Conservation (phyloP, 1,139 yeast genomes). For the Arxiozyma bovina region DNA sequence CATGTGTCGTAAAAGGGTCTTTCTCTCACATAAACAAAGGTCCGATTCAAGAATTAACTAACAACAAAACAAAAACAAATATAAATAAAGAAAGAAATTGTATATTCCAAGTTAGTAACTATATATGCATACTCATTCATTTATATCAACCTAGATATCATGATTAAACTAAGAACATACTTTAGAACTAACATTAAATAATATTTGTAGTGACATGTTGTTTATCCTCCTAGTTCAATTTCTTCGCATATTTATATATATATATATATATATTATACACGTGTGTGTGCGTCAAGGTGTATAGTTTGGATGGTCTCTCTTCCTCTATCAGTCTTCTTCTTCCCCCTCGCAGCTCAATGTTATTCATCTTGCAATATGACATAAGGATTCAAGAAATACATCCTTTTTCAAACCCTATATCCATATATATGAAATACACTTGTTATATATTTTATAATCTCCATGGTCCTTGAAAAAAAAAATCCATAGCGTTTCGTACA, state of each 20-base stretch:
- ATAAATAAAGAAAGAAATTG: not conserved
- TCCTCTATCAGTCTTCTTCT: not conserved
- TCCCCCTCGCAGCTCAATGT: not conserved
- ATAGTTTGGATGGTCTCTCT: not conserved
- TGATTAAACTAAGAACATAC: not conserved
- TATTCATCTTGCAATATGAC: not conserved
- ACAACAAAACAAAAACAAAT: not conserved
- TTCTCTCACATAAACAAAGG: conserved; percentile 6
- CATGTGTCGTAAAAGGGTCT: conserved; percentile 7
- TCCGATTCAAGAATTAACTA: conserved; percentile 3
- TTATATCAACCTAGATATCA: not conserved
- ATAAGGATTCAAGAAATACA: not conserved
- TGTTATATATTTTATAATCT: no score
- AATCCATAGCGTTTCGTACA: no score
- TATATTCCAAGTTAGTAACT: not conserved
- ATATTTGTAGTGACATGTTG: not conserved
- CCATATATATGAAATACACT: no score
- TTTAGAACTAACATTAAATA: not conserved
- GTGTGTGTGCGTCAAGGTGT: no score
- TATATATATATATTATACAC: no score
- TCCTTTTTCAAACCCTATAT: not conserved
- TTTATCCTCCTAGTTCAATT: not conserved
- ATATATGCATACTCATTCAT: not conserved
- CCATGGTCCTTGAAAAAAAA: no score
- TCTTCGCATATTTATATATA: not conserved